Percentiles rank a stretch among this genome's conserved stretches.
These are phyloP conservation scores for Colletotrichum lindemuthianum DNA, from an alignment of 2,329 filamentous ascomycete species.

Conservation along the genomic window DNA sequence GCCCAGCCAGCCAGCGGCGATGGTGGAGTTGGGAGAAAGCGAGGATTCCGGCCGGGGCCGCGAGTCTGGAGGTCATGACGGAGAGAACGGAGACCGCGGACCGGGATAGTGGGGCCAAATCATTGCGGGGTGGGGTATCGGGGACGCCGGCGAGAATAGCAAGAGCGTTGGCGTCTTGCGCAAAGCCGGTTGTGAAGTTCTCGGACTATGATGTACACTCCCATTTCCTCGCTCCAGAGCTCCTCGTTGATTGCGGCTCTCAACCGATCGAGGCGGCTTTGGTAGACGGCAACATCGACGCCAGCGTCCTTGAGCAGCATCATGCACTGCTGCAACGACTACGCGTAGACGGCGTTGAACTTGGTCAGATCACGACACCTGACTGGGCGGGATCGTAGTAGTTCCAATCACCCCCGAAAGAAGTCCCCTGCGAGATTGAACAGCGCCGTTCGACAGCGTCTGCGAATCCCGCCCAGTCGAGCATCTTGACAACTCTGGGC, in stretches of 20 bases:
- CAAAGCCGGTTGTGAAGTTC: slow-evolving; percentile 36
- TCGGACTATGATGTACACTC: slow-evolving; percentile 42
- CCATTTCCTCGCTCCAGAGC: slow-evolving; percentile 41
- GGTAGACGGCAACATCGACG: slow-evolving; percentile 38
- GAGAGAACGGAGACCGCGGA: slow-evolving; percentile 19
- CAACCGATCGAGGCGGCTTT: slow-evolving; percentile 39
- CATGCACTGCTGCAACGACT: slow-evolving; percentile 42
- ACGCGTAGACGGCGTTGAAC: slow-evolving; percentile 47
- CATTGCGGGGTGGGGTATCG: not conserved
- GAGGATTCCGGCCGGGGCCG: not conserved
- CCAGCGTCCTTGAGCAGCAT: slow-evolving; percentile 37
- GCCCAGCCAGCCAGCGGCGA: slow-evolving; percentile 39
- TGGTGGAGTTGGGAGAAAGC: slow-evolving; percentile 37
- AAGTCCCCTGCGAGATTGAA: slow-evolving; percentile 42
- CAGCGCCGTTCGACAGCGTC: slow-evolving; percentile 37
- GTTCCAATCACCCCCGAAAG: slow-evolving; percentile 47
- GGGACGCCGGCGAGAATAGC: slow-evolving; percentile 45
- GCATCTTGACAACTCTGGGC: slow-evolving; percentile 42
- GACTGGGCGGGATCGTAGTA: slow-evolving; percentile 46
- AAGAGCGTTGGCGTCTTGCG: slow-evolving; percentile 45
- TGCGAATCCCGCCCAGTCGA: slow-evolving; percentile 48
- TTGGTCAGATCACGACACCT: slow-evolving; percentile 43
- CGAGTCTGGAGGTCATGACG: slow-evolving; percentile 16
- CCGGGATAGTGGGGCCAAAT: not conserved
- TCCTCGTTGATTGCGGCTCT: slow-evolving; percentile 40